A percentile compares a stretch with the other conserved stretches of the same genome.
Conservation (phyloP, 2,329 filamentous ascomycete species). For the Trichoderma sp. region DNA sequence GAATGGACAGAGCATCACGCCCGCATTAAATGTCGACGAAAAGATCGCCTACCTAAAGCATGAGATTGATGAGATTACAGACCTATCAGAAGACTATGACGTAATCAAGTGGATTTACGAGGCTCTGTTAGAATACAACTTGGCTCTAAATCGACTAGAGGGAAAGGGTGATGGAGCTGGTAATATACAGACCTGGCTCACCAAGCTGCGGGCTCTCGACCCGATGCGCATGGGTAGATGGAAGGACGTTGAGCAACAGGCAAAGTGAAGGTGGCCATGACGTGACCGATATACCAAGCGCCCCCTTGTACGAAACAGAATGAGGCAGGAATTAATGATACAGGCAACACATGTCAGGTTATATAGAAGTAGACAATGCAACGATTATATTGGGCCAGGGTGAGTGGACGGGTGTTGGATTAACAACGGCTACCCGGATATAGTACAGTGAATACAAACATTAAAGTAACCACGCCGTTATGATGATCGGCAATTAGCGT, state of each 20-base stretch:
- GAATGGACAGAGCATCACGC: slow-evolving; percentile 46
- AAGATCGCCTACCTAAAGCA: slow-evolving; percentile 64
- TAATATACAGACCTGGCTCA: slow-evolving; percentile 61
- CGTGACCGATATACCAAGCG: not conserved
- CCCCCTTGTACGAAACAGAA: not conserved
- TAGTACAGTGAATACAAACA: not conserved
- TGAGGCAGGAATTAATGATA: not conserved
- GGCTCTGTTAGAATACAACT: slow-evolving; percentile 73
- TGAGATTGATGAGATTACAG: slow-evolving; percentile 74
- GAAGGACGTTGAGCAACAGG: slow-evolving; percentile 52
- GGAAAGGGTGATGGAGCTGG: slow-evolving; percentile 45
- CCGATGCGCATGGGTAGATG: slow-evolving; percentile 74
- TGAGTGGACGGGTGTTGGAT: not conserved
- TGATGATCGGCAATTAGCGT: not conserved
- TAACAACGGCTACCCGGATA: not conserved
- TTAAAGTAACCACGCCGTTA: not conserved
- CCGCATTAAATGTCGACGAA: slow-evolving; percentile 56
- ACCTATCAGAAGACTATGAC: slow-evolving; percentile 60
- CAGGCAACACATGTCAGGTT: not conserved
- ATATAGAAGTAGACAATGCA: not conserved
- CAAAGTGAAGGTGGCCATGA: not conserved
- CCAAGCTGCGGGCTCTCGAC: slow-evolving; percentile 68
- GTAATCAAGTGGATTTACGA: slow-evolving; percentile 84
- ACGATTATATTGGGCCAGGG: not conserved
- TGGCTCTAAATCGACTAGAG: slow-evolving; percentile 58